These are phyloP conservation scores for Zymoseptoria ardabiliae DNA, from an alignment of 2,329 filamentous ascomycete genomes.

Conservation along the genomic window DNA sequence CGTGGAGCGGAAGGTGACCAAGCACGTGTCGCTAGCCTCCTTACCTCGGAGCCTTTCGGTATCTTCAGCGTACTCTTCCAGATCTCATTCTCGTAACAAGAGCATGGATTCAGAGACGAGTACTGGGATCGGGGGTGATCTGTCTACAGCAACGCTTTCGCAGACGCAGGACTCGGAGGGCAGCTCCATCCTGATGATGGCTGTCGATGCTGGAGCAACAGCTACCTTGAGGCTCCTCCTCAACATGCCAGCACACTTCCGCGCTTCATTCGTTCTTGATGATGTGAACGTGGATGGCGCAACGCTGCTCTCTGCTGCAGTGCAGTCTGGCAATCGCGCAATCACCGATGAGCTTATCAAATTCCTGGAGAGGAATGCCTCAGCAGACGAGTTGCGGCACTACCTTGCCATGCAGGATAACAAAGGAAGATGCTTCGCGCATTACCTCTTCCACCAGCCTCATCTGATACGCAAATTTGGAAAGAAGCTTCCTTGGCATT, in stretches of 20 bases:
- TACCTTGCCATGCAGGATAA: slow-evolving; percentile 74
- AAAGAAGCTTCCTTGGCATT: slow-evolving; percentile 72
- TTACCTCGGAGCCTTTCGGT: slow-evolving; percentile 68
- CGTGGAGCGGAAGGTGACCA: slow-evolving; percentile 56
- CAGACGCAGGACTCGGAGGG: slow-evolving; percentile 64
- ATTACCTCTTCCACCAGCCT: slow-evolving; percentile 91
- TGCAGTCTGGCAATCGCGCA: slow-evolving; percentile 71
- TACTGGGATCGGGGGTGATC: slow-evolving; percentile 68
- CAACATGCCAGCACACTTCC: slow-evolving; percentile 67
- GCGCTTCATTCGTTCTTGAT: slow-evolving; percentile 61
- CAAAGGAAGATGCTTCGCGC: slow-evolving; percentile 82
- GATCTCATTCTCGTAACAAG: slow-evolving; percentile 66
- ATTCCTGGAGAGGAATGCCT: slow-evolving; percentile 53
- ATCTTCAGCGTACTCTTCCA: slow-evolving; percentile 66
- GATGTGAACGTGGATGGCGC: slow-evolving; percentile 88
- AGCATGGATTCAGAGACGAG: slow-evolving; percentile 69
- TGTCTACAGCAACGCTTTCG: slow-evolving; percentile 69
- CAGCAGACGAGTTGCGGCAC: slow-evolving; percentile 49
- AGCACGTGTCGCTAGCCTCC: slow-evolving; percentile 76
- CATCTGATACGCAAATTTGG: slow-evolving; percentile 71
- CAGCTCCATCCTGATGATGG: slow-evolving; percentile 66
- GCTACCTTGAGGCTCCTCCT: slow-evolving; percentile 74
- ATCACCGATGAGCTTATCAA: slow-evolving; percentile 69
- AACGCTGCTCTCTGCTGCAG: slow-evolving; percentile 79
- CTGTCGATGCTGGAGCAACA: slow-evolving; percentile 53